These are phyloP conservation scores for Galerina sulciceps DNA, from an alignment of 768 basidiomycete genomes.

Conservation along the genomic window DNA sequence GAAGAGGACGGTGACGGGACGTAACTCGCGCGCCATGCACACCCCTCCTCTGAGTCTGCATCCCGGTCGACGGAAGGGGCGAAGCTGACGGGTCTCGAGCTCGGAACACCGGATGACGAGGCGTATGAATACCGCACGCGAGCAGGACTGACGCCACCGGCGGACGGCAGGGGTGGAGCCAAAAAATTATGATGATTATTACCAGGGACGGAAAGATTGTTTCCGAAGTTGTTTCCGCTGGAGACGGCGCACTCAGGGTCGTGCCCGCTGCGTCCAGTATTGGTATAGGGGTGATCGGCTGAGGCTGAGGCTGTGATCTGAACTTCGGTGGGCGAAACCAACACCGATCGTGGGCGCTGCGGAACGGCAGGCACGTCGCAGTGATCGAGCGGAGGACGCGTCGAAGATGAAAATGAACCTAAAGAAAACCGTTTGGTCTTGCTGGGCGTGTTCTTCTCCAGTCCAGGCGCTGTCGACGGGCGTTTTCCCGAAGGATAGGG, in stretches of 20 bases:
- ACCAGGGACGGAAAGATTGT: background rate
- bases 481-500: background rate
- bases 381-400: background rate
- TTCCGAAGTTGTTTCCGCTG: background rate
- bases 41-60: background rate
- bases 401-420: background rate
- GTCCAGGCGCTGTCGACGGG: constrained; percentile 9
- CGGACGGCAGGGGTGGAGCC: background rate
- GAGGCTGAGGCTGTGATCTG: background rate
- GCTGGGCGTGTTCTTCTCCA: background rate
- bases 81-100: background rate
- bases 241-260: background rate
- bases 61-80: background rate
- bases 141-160: background rate
- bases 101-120: background rate
- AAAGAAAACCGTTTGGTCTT: background rate
- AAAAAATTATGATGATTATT: too few species aligned
- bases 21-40: background rate
- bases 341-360: background rate
- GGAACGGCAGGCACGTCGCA: background rate
- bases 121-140: constrained; percentile 1
- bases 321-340: background rate
- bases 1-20: background rate
- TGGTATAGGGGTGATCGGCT: background rate
- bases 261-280: background rate